These are phyloP conservation scores for Leccinum disarticulatum DNA, from an alignment of 768 basidiomycete species.

Conservation along the genomic window DNA sequence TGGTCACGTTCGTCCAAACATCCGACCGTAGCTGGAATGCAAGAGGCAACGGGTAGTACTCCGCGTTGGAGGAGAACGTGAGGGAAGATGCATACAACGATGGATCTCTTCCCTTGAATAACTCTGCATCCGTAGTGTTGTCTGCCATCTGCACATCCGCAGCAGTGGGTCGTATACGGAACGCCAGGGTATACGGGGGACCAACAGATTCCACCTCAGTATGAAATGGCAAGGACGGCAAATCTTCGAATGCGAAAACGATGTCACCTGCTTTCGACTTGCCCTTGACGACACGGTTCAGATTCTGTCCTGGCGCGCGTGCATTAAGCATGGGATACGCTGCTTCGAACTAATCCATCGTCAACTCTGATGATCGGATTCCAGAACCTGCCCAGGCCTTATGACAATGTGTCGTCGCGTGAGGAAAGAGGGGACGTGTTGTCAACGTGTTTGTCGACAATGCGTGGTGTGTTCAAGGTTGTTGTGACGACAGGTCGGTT, in stretches of 20 bases:
- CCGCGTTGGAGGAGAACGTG: conserved; percentile 39
- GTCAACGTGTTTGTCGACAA: too few relatives aligned
- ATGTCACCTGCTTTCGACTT: conserved; percentile 21
- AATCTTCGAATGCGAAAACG: conserved; percentile 29
- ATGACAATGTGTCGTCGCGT: too few relatives aligned
- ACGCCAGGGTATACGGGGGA: conserved; percentile 43
- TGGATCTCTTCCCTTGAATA: conserved; percentile 40
- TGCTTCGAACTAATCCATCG: conserved; percentile 36
- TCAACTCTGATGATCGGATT: conserved; percentile 34
- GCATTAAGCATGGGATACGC: conserved; percentile 39
- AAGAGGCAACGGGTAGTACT: conserved; percentile 37
- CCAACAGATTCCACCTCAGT: conserved; percentile 40
- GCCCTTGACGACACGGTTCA: conserved; percentile 39
- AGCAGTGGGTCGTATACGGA: conserved; percentile 37
- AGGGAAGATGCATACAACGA: conserved; percentile 37
- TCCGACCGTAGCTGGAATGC: conserved; percentile 28
- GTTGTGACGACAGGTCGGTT: too few relatives aligned
- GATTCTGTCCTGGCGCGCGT: conserved; percentile 43
- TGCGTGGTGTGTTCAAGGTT: too few relatives aligned
- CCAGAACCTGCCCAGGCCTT: conserved; percentile 43
- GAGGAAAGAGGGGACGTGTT: too few relatives aligned
- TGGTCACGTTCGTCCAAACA: conserved; percentile 35
- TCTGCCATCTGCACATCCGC: conserved; percentile 14
- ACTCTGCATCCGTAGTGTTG: conserved; percentile 14
- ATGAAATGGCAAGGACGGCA: conserved; percentile 21